These are phyloP conservation scores for Gentiana straminea DNA, from an alignment of 257 asterid species.

Conservation along the genomic window DNA sequence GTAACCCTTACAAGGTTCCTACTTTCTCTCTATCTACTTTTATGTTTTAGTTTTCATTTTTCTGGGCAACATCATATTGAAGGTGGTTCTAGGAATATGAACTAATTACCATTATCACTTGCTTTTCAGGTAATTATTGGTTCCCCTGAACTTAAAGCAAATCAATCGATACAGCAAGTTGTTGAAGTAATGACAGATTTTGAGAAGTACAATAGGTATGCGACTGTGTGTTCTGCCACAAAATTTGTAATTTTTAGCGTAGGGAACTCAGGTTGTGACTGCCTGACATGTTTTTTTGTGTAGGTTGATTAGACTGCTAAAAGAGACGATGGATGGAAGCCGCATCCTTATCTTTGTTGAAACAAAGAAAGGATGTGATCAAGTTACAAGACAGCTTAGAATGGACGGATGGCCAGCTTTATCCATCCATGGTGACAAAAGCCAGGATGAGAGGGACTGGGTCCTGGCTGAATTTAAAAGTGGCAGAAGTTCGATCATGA, in stretches of 20 bases:
- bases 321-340: constrained; percentile 79
- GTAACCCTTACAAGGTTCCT: constrained; percentile 71
- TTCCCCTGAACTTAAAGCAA: constrained; percentile 71
- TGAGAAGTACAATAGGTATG: constrained; percentile 86
- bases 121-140: constrained; percentile 64
- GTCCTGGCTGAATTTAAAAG: constrained; percentile 79
- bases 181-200: constrained; percentile 67
- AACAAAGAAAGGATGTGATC: constrained; percentile 92
- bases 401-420: constrained; percentile 97
- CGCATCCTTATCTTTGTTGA: constrained; percentile 75
- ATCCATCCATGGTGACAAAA: constrained; percentile 90
- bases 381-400: constrained; percentile 73
- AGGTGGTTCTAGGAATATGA: background rate
- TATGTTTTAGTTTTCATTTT: background rate
- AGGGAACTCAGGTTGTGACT: constrained; percentile 12
- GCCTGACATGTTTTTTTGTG: constrained; percentile 17
- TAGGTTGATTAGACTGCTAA: constrained; percentile 71
- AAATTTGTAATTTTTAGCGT: background rate
- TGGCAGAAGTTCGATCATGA: constrained; percentile 87
- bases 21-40: background rate
- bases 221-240: constrained; percentile 1
- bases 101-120: background rate
- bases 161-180: constrained; percentile 67
- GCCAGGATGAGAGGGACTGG: constrained; percentile 91
- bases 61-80: background rate